Conservation (phyloP, 2,329 filamentous ascomycete species). For the Beauveria sp. region DNA sequence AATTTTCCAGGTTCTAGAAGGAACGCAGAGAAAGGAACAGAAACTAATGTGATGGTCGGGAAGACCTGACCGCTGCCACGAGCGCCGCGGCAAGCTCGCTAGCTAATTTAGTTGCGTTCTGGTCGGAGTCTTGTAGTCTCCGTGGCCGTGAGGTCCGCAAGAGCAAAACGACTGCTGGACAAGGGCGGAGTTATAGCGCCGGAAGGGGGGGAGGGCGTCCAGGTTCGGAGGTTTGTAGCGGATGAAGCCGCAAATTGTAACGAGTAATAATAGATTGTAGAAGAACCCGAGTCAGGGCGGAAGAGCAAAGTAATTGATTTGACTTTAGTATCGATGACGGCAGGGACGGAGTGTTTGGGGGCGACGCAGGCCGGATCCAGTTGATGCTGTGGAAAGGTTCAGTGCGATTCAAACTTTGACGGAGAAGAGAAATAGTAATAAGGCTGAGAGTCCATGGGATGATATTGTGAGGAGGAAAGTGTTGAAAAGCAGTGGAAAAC, state of each 20-base stretch:
- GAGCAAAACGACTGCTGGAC: neutral
- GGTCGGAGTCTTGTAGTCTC: constrained; percentile 5
- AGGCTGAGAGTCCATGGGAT: neutral
- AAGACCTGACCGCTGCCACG: neutral
- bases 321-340: neutral
- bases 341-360: neutral
- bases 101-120: neutral
- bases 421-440: too few species aligned
- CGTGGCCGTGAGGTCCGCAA: constrained; percentile 6
- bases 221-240: neutral
- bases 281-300: neutral
- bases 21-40: neutral
- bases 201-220: neutral
- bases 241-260: neutral
- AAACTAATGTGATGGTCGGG: neutral
- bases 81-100: neutral
- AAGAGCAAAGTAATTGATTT: neutral
- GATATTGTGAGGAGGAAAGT: neutral
- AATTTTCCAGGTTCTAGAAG: too few species aligned
- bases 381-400: neutral
- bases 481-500: neutral
- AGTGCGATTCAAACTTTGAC: neutral
- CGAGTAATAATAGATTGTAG: neutral
- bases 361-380: neutral
- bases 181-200: neutral